Evolutionary conservation across 805 yeast species (phyloP).

Genomic region (Metschnikowia dekortorum): DNA sequence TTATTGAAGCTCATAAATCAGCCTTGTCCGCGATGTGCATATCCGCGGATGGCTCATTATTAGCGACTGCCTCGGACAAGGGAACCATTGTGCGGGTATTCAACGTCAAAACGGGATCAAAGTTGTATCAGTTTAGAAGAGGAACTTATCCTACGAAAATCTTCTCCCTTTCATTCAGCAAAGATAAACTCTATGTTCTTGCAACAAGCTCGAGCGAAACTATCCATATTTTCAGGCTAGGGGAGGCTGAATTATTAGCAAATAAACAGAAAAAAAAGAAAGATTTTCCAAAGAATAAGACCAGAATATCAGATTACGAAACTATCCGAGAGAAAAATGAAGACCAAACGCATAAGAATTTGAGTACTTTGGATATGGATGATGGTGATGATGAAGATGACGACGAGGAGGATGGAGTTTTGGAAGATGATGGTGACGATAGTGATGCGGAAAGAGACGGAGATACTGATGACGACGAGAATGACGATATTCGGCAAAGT

Average conservation of each 20-base stretch:
- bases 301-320: constrained; percentile 15
- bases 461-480: constrained; percentile 19
- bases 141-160: constrained; percentile 85
- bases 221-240: constrained; percentile 82
- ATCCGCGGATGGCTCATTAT: constrained; percentile 68
- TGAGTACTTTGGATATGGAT: constrained; percentile 14
- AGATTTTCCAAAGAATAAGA: constrained; percentile 10
- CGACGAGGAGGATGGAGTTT: constrained; percentile 20
- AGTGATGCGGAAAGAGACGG: constrained; percentile 26
- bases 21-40: constrained; percentile 64
- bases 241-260: constrained; percentile 43
- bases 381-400: constrained; percentile 18
- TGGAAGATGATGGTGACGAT: constrained; percentile 21
- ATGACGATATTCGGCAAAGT: constrained; percentile 19
- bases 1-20: constrained; percentile 82
- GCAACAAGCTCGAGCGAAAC: constrained; percentile 89
- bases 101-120: constrained; percentile 57
- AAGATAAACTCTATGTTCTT: constrained; percentile 64
- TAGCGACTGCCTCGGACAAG: constrained; percentile 86
- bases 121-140: constrained; percentile 69
- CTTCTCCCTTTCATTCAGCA: constrained; percentile 69
- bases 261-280: constrained; percentile 32
- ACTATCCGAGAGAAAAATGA: constrained; percentile 24
- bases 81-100: constrained; percentile 90
- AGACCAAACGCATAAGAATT: constrained; percentile 5